A percentile compares a stretch with the other conserved stretches of the same genome.
phyloP scores from a whole-genome alignment of 805 yeast genomes.

The Yamadazyma endophytica region DNA sequence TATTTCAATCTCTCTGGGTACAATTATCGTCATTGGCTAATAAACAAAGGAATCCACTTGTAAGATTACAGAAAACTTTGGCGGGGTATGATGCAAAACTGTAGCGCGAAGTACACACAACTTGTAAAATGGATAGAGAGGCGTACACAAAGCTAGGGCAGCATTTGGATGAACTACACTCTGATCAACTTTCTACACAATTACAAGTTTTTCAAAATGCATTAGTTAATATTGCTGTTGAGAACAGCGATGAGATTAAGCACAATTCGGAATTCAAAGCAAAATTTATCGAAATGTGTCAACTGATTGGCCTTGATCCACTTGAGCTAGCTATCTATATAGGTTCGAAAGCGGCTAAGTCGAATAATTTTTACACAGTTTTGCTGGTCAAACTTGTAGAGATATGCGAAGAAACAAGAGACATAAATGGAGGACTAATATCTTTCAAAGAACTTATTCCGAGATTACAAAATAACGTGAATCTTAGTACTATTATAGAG shows the following conservation, averaged over 20 bases:
- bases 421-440: slow-evolving; percentile 78
- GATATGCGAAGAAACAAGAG: slow-evolving; percentile 63
- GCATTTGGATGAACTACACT: slow-evolving; percentile 47
- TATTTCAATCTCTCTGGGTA: slow-evolving; percentile 34
- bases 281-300: slow-evolving; percentile 73
- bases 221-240: slow-evolving; percentile 66
- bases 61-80: not conserved
- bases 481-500: slow-evolving; percentile 26
- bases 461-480: slow-evolving; percentile 18
- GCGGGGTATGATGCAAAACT: not conserved
- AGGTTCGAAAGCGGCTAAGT: slow-evolving; percentile 23
- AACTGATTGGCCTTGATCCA: slow-evolving; percentile 82
- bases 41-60: not conserved
- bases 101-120: not conserved
- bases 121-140: slow-evolving; percentile 13
- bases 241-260: slow-evolving; percentile 64
- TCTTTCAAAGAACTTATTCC: slow-evolving; percentile 45
- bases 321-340: slow-evolving; percentile 35
- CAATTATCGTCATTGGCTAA: not conserved
- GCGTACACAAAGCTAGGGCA: slow-evolving; percentile 50
- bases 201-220: slow-evolving; percentile 74
- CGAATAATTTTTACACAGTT: slow-evolving; percentile 57
- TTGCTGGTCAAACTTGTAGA: slow-evolving; percentile 74
- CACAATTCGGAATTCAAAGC: slow-evolving; percentile 60
- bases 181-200: slow-evolving; percentile 64